Conservation (phyloP, 2,329 filamentous ascomycete species). For the Endoconidiophora laricicola region DNA sequence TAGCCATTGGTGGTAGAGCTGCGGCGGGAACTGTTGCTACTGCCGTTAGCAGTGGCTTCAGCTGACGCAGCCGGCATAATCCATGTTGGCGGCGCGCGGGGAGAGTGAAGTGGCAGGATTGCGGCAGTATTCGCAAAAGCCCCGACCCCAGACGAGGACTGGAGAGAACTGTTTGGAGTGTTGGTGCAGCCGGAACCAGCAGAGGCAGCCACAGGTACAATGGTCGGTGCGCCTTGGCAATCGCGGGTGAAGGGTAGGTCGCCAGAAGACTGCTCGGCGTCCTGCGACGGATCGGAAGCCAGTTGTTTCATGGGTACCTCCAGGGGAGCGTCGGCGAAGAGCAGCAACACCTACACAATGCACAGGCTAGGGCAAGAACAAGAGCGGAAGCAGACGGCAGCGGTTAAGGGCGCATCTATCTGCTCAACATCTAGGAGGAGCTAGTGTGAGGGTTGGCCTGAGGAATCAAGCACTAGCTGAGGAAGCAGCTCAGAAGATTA, state of each 20-base stretch:
- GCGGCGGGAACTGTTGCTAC: not conserved
- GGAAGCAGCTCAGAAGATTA: too few species aligned
- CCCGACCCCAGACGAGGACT: not conserved
- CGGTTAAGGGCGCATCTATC: not conserved
- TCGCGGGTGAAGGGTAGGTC: not conserved
- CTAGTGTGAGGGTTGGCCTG: not conserved
- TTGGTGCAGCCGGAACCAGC: too few species aligned
- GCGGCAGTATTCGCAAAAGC: not conserved
- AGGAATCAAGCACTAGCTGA: not conserved
- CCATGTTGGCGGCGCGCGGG: not conserved
- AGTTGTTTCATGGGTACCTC: slow-evolving; percentile 10
- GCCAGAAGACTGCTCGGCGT: slow-evolving; percentile 8
- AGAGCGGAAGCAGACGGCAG: not conserved
- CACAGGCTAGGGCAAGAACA: not conserved
- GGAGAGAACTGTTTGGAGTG: too few species aligned
- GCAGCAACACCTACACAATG: not conserved
- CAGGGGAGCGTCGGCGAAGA: not conserved
- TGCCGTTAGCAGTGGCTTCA: not conserved
- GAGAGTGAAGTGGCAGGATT: not conserved
- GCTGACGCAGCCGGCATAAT: not conserved
- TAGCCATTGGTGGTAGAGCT: not conserved
- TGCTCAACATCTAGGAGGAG: not conserved
- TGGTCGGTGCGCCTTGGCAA: too few species aligned
- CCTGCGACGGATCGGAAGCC: slow-evolving; percentile 9
- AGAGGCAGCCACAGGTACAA: too few species aligned